Evolutionary conservation across 2,329 filamentous ascomycete species (phyloP).

Genomic region (Didymella pinodella): DNA sequence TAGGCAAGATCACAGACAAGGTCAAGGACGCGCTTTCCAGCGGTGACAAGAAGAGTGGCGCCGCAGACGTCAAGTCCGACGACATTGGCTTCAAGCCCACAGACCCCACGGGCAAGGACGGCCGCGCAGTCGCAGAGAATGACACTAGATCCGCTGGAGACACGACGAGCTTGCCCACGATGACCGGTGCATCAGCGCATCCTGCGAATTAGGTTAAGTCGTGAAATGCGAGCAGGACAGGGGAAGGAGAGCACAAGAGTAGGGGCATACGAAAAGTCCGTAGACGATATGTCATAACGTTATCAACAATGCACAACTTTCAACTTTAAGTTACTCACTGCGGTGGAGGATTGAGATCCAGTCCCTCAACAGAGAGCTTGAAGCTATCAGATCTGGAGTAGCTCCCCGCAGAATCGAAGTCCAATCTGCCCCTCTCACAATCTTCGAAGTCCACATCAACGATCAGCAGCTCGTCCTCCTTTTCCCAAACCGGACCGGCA

Average conservation of each 20-base stretch:
- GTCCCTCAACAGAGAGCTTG: constrained; percentile 65
- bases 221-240: neutral
- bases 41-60: neutral
- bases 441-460: constrained; percentile 87
- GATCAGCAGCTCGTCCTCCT: constrained; percentile 70
- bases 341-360: constrained; percentile 68
- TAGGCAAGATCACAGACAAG: constrained; percentile 14
- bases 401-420: constrained; percentile 84
- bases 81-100: constrained; percentile 16
- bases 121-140: constrained; percentile 11
- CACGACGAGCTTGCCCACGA: constrained; percentile 10
- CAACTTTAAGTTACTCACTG: neutral
- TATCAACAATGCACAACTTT: neutral
- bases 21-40: constrained; percentile 5
- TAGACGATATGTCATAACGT: neutral
- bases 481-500: constrained; percentile 82
- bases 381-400: constrained; percentile 79
- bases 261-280: neutral
- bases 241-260: neutral
- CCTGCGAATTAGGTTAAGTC: neutral
- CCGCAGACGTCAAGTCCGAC: constrained; percentile 8
- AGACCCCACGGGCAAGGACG: constrained; percentile 6
- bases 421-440: constrained; percentile 80
- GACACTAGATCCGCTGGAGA: constrained; percentile 8
- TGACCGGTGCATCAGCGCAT: constrained; percentile 9